phyloP scores from a whole-genome alignment of 2,329 filamentous ascomycete genomes.

The Neofusicoccum cordaticola region DNA sequence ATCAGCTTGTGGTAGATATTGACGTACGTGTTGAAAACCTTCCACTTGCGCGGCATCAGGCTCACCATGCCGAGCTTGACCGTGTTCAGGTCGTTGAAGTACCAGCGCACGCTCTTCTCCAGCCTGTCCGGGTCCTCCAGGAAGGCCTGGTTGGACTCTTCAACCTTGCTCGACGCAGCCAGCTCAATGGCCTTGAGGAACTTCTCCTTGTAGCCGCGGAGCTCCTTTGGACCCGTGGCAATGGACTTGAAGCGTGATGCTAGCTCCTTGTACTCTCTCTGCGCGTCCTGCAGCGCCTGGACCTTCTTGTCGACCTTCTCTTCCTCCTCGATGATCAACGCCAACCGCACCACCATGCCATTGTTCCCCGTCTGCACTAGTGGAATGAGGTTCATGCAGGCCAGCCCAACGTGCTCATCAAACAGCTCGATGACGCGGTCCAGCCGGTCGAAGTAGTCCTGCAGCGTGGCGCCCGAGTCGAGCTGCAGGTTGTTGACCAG shows the following conservation, averaged over 20 bases:
- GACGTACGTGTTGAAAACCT: constrained; percentile 85
- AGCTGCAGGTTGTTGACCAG: constrained; percentile 72
- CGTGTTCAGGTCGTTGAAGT: constrained; percentile 94
- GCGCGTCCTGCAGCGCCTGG: constrained; percentile 84
- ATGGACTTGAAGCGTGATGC: constrained; percentile 92
- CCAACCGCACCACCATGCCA: constrained; percentile 84
- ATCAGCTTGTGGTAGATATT: constrained; percentile 90
- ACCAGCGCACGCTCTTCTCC: constrained; percentile 91
- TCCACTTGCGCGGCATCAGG: constrained; percentile 95
- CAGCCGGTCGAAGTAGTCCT: constrained; percentile 83
- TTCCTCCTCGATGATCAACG: constrained; percentile 89
- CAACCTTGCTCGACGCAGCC: constrained; percentile 72
- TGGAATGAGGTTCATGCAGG: constrained; percentile 86
- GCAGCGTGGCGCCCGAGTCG: constrained; percentile 69
- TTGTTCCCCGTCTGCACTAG: constrained; percentile 84
- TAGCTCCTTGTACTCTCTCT: constrained; percentile 94
- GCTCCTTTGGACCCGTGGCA: constrained; percentile 85
- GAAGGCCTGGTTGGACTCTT: constrained; percentile 69
- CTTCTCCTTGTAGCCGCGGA: constrained; percentile 95
- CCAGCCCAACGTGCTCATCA: constrained; percentile 85
- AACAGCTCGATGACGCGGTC: constrained; percentile 92
- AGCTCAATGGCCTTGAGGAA: constrained; percentile 78
- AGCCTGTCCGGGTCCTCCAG: constrained; percentile 77
- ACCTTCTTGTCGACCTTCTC: constrained; percentile 95
- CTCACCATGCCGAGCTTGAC: constrained; percentile 89